Percentiles rank a stretch among this genome's conserved stretches.
Conservation (phyloP, 371 early-diverging fungal species). For the Furculomyces boomerangus region DNA sequence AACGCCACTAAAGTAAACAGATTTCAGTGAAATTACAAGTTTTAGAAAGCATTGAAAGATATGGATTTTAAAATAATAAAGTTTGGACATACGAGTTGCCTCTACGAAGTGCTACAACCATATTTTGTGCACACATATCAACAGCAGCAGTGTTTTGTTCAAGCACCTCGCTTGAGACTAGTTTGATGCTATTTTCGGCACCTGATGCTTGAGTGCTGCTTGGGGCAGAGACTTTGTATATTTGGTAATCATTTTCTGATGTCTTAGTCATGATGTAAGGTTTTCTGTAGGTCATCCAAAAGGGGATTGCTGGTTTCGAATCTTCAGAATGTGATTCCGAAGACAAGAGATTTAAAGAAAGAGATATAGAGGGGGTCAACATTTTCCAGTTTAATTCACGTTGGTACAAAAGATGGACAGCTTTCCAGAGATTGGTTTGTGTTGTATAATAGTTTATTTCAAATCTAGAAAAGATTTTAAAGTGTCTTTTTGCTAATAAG, state of each 20-base stretch:
- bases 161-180: not conserved
- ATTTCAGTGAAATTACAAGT: too few relatives aligned
- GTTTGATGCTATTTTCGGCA: too few relatives aligned
- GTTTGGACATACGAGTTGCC: too few relatives aligned
- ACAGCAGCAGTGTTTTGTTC: not conserved
- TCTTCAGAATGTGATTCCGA: not conserved
- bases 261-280: not conserved
- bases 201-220: not conserved
- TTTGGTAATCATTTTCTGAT: not conserved
- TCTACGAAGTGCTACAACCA: not conserved
- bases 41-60: too few relatives aligned
- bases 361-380: not conserved
- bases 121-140: not conserved
- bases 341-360: not conserved
- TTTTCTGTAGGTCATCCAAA: not conserved
- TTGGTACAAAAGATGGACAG: not conserved
- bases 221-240: not conserved
- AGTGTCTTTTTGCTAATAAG: too few relatives aligned
- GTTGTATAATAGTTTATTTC: too few relatives aligned
- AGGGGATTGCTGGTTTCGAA: not conserved
- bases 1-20: too few relatives aligned
- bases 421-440: too few relatives aligned
- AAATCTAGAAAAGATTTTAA: too few relatives aligned
- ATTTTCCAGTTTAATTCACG: not conserved
- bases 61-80: too few relatives aligned